Base-by-base conservation (phyloP, 1,284 basidiomycete genomes). In the Cystobasidiaceae sp. region DNA sequence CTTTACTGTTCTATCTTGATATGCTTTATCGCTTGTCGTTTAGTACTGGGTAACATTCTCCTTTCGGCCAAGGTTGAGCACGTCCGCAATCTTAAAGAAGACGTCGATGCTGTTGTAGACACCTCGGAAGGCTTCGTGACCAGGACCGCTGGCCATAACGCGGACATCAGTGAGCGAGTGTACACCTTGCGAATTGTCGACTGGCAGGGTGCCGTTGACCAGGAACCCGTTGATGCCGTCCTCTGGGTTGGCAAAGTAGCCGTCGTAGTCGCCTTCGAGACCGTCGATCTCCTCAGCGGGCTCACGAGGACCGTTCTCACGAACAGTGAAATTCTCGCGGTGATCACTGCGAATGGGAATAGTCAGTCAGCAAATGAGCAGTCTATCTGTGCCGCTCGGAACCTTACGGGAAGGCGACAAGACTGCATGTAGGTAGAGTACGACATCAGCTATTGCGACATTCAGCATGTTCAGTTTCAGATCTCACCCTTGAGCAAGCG, bases 71-170 rank as follows among this genome's bases (percentile, higher is more conserved):
- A 77, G 59, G 74, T 72, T 33, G 21, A 80, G 72, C 0, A 74
- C 78, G 23, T 73, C 59, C 5, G 76, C 77, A 39, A 80, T 73
- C 34, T 71, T 71, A 71, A 77, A 76, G n/a, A 75, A 77, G 67
- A 77, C 73, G 60, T 75, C 75, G 56, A 73, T 72, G 49, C 69
- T 74, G 61, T 71, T 70, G 71, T 74, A 73, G 9, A 55, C 33
- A 33, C 78, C 78, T 21, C 74, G 67, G 75, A 80, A 79, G 48
- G 70, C 60, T 69, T 77, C 76, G 67, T 72, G 70, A 8, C 77
- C 75, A 7, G 77, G 75, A 0, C 79, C 78, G 70, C 72, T 78
- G 15, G 78, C 73, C 70, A 74, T 79, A 49, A 79, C 73, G 9
- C 74, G 32, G 13, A 44, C 37, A 49, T 32, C 25, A 17, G 27